Evolutionary conservation across 2,329 filamentous ascomycete species (phyloP), one percentile per base, ranked within the genome.

Genomic region (Colletotrichum chlorophyti): DNA sequence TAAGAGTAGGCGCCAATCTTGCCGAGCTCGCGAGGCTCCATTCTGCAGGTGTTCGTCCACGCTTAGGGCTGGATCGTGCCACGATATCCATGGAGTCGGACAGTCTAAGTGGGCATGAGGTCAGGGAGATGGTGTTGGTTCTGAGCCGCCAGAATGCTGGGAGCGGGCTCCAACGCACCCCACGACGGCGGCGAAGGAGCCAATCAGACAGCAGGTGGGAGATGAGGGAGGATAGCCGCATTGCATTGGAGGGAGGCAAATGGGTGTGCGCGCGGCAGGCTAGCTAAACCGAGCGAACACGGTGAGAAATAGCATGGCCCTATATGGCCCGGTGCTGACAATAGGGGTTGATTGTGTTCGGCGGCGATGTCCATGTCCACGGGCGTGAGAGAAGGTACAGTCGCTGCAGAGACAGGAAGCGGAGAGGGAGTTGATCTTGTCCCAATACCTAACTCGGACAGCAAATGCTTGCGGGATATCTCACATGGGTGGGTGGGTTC

Each of bases 1-100:
- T 69, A 62, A 69, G 68, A 68, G 65, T 71, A 72, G 67, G 64
- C 71, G 71, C 71, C 71, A 72, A 69, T 69, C 69, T 66, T 71
- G 34, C 47, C 47, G 46, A 53, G 46, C 31, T 48, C 19, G 45
- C 17, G 26, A 23, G 14, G 32, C 15, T 41, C 27, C 32, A 38
- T 35, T 32, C n/a, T 57, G 52, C 15, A 40, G 32, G 27, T 24
- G 50, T 34, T 24, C 38, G 38, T 45, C 51, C 21, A 21, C 34
- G 29, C 40, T 32, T 54, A 59, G 37, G 35, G 55, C 42, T 59
- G 50, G 37, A 43, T 42, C 35, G 42, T 59, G 50, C 38, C 53
- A 60, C 46, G 32, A 21, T 41, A 58, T 45, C 17, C 15, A 21
- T 45, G 57, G 46, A 14, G 45, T 40, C 46, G 38, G 31, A 50